Evolutionary conservation across 2,329 filamentous ascomycete genomes (phyloP).

Genomic region (Tolypocladium ophioglossoides): DNA sequence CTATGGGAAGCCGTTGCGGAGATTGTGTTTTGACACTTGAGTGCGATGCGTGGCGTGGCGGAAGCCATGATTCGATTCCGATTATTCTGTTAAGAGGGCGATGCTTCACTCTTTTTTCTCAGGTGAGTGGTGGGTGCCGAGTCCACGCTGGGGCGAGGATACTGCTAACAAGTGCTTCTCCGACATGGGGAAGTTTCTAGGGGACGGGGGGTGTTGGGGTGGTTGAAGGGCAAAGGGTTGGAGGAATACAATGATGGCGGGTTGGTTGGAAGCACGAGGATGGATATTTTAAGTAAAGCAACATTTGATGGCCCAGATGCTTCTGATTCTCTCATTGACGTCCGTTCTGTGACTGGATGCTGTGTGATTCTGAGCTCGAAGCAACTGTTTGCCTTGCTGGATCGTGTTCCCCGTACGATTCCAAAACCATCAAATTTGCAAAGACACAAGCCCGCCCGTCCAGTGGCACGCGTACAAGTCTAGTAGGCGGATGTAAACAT

Average conservation of each 20-base stretch:
- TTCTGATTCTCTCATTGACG: not conserved
- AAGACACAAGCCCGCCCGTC: not conserved
- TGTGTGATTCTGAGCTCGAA: not conserved
- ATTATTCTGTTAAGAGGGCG: slow-evolving; percentile 13
- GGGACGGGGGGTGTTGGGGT: not conserved
- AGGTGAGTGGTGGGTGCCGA: slow-evolving; percentile 5
- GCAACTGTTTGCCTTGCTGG: not conserved
- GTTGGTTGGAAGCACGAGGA: not conserved
- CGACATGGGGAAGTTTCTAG: not conserved
- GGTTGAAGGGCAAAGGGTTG: not conserved
- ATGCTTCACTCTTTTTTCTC: slow-evolving; percentile 10
- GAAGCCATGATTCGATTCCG: slow-evolving; percentile 13
- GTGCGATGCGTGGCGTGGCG: slow-evolving; percentile 14
- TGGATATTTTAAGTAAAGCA: not conserved
- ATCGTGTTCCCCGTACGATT: not conserved
- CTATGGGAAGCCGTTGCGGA: slow-evolving; percentile 13
- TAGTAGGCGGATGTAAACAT: not conserved
- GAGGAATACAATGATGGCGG: not conserved
- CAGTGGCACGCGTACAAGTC: not conserved
- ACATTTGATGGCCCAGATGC: not conserved
- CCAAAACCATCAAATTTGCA: not conserved
- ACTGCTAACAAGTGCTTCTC: slow-evolving; percentile 3
- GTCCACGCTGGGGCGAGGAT: not conserved
- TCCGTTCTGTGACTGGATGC: not conserved
- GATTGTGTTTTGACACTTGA: slow-evolving; percentile 14